Conservation (phyloP, 2,329 filamentous ascomycete species). For the Cercospora janseana region DNA sequence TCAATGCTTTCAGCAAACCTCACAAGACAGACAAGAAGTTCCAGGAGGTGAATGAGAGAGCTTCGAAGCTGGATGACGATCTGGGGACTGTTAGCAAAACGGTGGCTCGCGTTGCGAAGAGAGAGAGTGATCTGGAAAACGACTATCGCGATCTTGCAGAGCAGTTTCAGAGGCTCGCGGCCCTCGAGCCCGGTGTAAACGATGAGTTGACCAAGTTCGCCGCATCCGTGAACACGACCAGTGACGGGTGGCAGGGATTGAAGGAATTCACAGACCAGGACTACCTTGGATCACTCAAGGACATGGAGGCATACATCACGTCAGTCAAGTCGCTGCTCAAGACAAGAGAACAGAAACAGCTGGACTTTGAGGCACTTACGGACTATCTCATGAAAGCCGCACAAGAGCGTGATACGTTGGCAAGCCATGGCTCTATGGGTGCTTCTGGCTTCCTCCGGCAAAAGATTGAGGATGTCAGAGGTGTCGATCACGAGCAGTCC, state of each 20-base stretch:
- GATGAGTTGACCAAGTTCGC: constrained; percentile 81
- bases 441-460: constrained; percentile 85
- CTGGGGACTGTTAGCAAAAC: constrained; percentile 92
- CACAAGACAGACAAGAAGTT: constrained; percentile 94
- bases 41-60: constrained; percentile 87
- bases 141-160: constrained; percentile 88
- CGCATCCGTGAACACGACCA: constrained; percentile 78
- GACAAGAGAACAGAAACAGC: constrained; percentile 92
- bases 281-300: constrained; percentile 85
- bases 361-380: constrained; percentile 93
- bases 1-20: constrained; percentile 95
- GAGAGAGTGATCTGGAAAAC: constrained; percentile 80
- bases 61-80: constrained; percentile 92
- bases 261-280: constrained; percentile 93
- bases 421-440: constrained; percentile 58
- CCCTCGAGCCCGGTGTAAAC: constrained; percentile 84
- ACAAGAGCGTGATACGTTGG: constrained; percentile 76
- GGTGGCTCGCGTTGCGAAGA: constrained; percentile 82
- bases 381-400: constrained; percentile 94
- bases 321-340: constrained; percentile 85
- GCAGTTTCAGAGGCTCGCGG: constrained; percentile 91
- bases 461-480: constrained; percentile 94
- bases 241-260: constrained; percentile 71
- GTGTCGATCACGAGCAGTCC: constrained; percentile 91
- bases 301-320: constrained; percentile 94